phyloP scores from a whole-genome alignment of 2,329 filamentous ascomycete species.

The Xylaria sp. region DNA sequence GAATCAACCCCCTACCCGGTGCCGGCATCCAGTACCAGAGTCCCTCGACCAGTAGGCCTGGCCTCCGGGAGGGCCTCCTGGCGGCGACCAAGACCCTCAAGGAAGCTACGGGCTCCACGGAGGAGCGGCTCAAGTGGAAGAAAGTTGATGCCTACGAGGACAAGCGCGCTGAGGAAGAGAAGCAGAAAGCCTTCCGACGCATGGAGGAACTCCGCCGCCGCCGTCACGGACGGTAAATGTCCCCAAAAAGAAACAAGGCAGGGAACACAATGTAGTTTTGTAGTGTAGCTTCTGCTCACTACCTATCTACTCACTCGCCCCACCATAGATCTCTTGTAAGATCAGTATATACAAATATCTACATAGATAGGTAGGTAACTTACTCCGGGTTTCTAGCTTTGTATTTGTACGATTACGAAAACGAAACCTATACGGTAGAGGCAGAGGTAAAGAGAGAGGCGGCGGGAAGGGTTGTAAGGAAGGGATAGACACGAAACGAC shows the following conservation, averaged over 20 bases:
- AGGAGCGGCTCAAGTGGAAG: slow-evolving; percentile 31
- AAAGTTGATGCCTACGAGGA: slow-evolving; percentile 40
- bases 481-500: too few species aligned
- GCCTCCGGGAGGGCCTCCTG: slow-evolving; percentile 30
- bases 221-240: slow-evolving; percentile 20
- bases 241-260: too few species aligned
- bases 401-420: too few species aligned
- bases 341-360: too few species aligned
- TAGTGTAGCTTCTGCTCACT: too few species aligned
- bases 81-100: slow-evolving; percentile 3
- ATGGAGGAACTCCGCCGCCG: slow-evolving; percentile 35
- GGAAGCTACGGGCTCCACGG: slow-evolving; percentile 21
- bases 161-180: slow-evolving; percentile 40
- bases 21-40: slow-evolving; percentile 16
- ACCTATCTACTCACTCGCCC: too few species aligned
- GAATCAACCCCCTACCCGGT: slow-evolving; percentile 17
- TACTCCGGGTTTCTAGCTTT: too few species aligned
- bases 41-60: slow-evolving; percentile 31
- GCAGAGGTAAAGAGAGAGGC: too few species aligned
- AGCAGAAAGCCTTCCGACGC: slow-evolving; percentile 46
- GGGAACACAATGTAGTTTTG: neutral
- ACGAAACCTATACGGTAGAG: too few species aligned
- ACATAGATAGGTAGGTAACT: too few species aligned
- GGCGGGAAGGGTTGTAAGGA: too few species aligned
- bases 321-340: too few species aligned